phyloP scores from a whole-genome alignment of 1,284 basidiomycete genomes.

The Papiliotrema flavescens region DNA sequence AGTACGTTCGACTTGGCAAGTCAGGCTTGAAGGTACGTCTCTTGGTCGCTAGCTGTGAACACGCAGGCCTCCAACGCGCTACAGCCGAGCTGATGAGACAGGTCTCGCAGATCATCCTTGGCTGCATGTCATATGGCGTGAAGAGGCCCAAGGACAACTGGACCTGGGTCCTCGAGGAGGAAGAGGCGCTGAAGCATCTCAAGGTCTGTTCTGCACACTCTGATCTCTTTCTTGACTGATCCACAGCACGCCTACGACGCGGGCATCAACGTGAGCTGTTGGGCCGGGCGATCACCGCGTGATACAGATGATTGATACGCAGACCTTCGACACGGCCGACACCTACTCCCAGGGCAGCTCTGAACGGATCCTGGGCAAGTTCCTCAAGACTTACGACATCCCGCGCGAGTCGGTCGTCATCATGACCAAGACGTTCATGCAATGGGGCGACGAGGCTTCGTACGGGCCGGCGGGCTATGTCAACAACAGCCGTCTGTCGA shows the following conservation, averaged over 20 bases:
- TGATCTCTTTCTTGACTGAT: too few species aligned
- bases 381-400: conserved; percentile 66
- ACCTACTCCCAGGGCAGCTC: conserved; percentile 56
- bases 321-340: conserved; percentile 68
- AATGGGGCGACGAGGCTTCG: conserved; percentile 14
- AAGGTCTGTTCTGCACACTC: conserved; percentile 9
- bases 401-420: conserved; percentile 72
- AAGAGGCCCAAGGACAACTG: conserved; percentile 17
- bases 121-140: conserved; percentile 39
- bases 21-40: conserved; percentile 44
- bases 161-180: conserved; percentile 31
- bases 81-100: not conserved
- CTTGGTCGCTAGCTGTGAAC: not conserved
- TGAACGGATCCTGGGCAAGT: conserved; percentile 68
- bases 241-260: conserved; percentile 29
- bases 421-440: conserved; percentile 61
- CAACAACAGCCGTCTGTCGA: conserved; percentile 51
- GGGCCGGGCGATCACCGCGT: not conserved
- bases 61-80: not conserved
- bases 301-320: not conserved
- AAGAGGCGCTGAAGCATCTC: conserved; percentile 37
- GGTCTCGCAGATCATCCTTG: conserved; percentile 35
- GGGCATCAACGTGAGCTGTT: conserved; percentile 31
- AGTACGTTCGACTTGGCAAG: conserved; percentile 48
- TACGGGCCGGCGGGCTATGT: conserved; percentile 45